Evolutionary conservation across 805 yeast species (phyloP).

Genomic region (Saccharomycopsis oosterbeekiorum): DNA sequence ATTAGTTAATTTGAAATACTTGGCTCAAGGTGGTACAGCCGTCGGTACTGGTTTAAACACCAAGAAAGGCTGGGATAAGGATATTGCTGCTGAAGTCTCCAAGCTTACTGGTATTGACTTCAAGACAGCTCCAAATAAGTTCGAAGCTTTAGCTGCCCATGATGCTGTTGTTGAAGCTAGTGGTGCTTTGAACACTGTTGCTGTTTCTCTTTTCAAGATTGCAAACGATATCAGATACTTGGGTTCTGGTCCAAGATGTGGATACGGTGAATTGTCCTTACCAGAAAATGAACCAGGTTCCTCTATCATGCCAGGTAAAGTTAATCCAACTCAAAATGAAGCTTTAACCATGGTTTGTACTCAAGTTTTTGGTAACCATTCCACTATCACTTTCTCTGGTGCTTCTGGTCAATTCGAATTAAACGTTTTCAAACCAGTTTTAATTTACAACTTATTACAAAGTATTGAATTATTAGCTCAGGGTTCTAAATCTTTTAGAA

Average conservation of each 20-base stretch:
- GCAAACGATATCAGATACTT: slow-evolving; percentile 97
- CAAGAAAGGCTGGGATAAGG: slow-evolving; percentile 76
- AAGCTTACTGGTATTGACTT: slow-evolving; percentile 82
- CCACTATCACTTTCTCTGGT: slow-evolving; percentile 93
- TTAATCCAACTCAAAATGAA: slow-evolving; percentile 98
- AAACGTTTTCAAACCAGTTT: slow-evolving; percentile 94
- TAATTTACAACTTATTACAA: slow-evolving; percentile 82
- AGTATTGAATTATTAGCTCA: slow-evolving; percentile 86
- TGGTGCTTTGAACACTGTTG: slow-evolving; percentile 93
- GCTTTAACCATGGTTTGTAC: slow-evolving; percentile 97
- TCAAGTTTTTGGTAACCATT: slow-evolving; percentile 95
- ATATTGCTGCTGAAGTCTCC: slow-evolving; percentile 79
- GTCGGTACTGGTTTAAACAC: slow-evolving; percentile 99
- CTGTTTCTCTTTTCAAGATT: slow-evolving; percentile 87
- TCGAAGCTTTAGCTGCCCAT: slow-evolving; percentile 98
- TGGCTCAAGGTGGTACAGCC: slow-evolving; percentile 99
- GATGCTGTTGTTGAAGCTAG: slow-evolving; percentile 97
- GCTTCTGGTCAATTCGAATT: slow-evolving; percentile 98
- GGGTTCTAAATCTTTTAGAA: slow-evolving; percentile 81
- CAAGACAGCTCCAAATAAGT: slow-evolving; percentile 95
- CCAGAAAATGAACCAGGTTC: slow-evolving; percentile 99
- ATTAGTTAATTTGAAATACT: slow-evolving; percentile 63
- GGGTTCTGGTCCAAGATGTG: slow-evolving; percentile 99
- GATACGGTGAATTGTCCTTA: slow-evolving; percentile 88
- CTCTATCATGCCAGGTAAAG: slow-evolving; percentile 99